A percentile compares a stretch with the other conserved stretches of the same genome.
Conservation (phyloP, 495 filamentous ascomycete species). For the Hamigera avellanea region DNA sequence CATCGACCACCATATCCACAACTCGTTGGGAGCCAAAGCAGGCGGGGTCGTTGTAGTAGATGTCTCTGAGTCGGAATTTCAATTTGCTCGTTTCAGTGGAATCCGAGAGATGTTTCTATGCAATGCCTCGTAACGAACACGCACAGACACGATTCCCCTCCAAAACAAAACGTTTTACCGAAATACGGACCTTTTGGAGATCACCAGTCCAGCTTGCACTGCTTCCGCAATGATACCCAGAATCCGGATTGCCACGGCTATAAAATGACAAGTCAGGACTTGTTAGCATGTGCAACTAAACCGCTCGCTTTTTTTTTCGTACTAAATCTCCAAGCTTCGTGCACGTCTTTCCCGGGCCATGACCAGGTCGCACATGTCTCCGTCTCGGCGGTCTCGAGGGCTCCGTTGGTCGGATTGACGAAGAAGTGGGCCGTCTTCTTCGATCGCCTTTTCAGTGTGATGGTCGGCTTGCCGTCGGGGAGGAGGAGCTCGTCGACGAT, state of each 20-base stretch:
- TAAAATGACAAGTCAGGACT: background rate
- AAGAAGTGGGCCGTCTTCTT: conserved; percentile 8
- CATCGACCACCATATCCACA: conserved; percentile 73
- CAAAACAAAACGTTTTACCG: no score
- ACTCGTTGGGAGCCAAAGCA: conserved; percentile 66
- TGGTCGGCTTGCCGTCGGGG: conserved; percentile 16
- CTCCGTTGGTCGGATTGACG: conserved; percentile 18
- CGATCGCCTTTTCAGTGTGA: conserved; percentile 21
- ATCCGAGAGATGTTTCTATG: no score
- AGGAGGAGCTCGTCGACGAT: conserved; percentile 16
- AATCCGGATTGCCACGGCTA: conserved; percentile 53
- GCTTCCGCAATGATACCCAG: conserved; percentile 62
- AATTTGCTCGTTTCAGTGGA: no score
- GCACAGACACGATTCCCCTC: no score
- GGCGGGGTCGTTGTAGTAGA: conserved; percentile 78
- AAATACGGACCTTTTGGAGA: conserved; percentile 64
- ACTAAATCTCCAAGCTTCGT: conserved; percentile 62
- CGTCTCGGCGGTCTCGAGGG: conserved; percentile 14
- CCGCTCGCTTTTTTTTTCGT: conserved; percentile 4
- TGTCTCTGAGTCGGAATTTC: conserved; percentile 47
- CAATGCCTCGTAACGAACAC: no score
- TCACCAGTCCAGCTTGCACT: conserved; percentile 44
- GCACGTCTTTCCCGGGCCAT: conserved; percentile 46
- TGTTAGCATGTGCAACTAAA: background rate
- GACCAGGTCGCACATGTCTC: conserved; percentile 19